Evolutionary conservation across 148 eudicot species (phyloP), one percentile per base, ranked within the genome.

Genomic region (Nyssa sinensis): DNA sequence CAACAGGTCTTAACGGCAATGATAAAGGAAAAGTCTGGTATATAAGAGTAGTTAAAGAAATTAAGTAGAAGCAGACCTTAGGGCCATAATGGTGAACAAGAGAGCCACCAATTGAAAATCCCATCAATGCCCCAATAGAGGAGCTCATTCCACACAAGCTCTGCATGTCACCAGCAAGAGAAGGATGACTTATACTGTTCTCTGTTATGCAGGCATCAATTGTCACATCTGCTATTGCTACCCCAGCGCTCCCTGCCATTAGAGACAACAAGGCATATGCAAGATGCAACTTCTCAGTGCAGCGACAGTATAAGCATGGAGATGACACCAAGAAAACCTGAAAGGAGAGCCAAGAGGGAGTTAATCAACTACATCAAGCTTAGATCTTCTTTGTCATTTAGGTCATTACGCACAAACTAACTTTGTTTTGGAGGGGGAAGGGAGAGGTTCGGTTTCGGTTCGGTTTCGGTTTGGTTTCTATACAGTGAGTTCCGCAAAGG

Each of bases 121-220:
- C 84, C 58, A 73, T 29, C 28, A 81, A 68, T 30, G 66, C 63
- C 47, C 84, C 84, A 8, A 68, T 49, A 19, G 83, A 81, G 6
- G 80, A 77, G 67, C 84, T 72, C 64, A 81, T 6, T 24, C 80
- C 80, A 69, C 84, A 81, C 78, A 81, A 77, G 67, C 77, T 81
- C 74, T 81, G 84, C 80, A 77, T 73, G 59, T 81, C 84, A 24
- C 81, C 81, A 66, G 80, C 80, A 67, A 81, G 81, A 74, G 78
- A 69, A 74, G 84, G 84, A 74, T 77, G 84, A 24, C 63, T 65
- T 60, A 77, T 81, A 67, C 81, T 81, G 75, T 82, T 78, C 70
- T 82, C 81, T 5, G 85, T 77, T 34, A 82, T 78, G 68, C 81
- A 82, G 32, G 85, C 85, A 78, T 82, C 85, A 34, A 82, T 82